Conservation (phyloP, 768 basidiomycete genomes). For the Strobilomyces confusus region DNA sequence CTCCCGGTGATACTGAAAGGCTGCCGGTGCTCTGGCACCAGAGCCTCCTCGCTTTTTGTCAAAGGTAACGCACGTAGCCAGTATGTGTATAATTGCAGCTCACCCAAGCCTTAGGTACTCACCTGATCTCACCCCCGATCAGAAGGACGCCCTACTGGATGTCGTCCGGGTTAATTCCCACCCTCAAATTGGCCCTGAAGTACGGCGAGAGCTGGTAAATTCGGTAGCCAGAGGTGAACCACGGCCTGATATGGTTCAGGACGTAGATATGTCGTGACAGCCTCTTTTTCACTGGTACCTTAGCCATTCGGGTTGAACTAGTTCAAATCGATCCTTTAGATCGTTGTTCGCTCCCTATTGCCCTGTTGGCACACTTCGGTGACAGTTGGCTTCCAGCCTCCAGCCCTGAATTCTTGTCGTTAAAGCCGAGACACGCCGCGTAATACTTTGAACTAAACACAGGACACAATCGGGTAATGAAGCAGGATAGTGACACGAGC, state of each 20-base stretch:
- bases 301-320: background rate
- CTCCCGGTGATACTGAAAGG: constrained; percentile 66
- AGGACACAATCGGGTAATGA: no score
- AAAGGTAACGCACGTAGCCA: constrained; percentile 56
- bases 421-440: no score
- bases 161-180: constrained; percentile 85
- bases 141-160: constrained; percentile 95
- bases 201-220: constrained; percentile 85
- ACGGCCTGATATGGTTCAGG: constrained; percentile 57
- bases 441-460: no score
- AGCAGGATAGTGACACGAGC: background rate
- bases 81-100: background rate
- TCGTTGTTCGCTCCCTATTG: no score
- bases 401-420: no score
- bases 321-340: no score
- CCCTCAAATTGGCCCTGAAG: constrained; percentile 82
- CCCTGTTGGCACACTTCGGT: no score
- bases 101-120: constrained; percentile 62
- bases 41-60: constrained; percentile 88
- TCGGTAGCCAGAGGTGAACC: constrained; percentile 85
- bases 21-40: constrained; percentile 99
- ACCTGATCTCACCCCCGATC: constrained; percentile 90
- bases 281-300: background rate
- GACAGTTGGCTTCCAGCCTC: no score
- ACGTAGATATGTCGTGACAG: constrained; percentile 56